These are phyloP conservation scores for Daldinia decipiens DNA, from an alignment of 495 filamentous ascomycete species.

Conservation along the genomic window DNA sequence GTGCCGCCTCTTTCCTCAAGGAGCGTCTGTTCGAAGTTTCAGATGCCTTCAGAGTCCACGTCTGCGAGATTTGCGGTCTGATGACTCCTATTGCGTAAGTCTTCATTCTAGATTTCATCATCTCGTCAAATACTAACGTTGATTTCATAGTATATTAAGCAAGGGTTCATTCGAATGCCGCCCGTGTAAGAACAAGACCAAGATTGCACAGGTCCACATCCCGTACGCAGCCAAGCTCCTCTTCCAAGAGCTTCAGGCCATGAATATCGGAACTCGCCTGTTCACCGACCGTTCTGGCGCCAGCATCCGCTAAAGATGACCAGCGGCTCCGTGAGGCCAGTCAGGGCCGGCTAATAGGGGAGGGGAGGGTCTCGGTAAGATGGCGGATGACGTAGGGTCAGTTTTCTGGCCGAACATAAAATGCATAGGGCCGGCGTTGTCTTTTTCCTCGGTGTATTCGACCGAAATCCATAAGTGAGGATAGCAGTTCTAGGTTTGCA, in stretches of 20 bases:
- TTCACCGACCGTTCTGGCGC: constrained; percentile 86
- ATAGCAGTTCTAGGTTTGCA: constrained; percentile 27
- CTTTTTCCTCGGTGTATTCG: not conserved
- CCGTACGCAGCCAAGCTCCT: constrained; percentile 98
- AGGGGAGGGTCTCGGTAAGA: not conserved
- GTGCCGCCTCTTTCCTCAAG: constrained; percentile 95
- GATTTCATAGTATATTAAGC: constrained; percentile 78
- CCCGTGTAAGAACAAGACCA: constrained; percentile 97
- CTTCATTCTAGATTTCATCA: not conserved
- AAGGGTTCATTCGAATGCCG: constrained; percentile 96
- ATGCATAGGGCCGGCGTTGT: constrained; percentile 46
- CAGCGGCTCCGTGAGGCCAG: not conserved
- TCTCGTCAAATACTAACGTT: constrained; percentile 38
- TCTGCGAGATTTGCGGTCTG: constrained; percentile 97
- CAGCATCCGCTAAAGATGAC: constrained; percentile 63
- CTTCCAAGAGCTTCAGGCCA: constrained; percentile 96
- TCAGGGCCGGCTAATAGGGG: not conserved
- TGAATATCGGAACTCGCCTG: constrained; percentile 98
- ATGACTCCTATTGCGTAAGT: constrained; percentile 99
- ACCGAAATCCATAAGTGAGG: constrained; percentile 2
- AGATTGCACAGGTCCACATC: constrained; percentile 95
- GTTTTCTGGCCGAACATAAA: constrained; percentile 14
- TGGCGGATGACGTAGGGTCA: constrained; percentile 5
- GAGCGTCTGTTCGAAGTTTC: constrained; percentile 96
- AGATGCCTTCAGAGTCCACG: constrained; percentile 97